phyloP scores from a whole-genome alignment of 345 rosid species.

The Populus tremula region DNA sequence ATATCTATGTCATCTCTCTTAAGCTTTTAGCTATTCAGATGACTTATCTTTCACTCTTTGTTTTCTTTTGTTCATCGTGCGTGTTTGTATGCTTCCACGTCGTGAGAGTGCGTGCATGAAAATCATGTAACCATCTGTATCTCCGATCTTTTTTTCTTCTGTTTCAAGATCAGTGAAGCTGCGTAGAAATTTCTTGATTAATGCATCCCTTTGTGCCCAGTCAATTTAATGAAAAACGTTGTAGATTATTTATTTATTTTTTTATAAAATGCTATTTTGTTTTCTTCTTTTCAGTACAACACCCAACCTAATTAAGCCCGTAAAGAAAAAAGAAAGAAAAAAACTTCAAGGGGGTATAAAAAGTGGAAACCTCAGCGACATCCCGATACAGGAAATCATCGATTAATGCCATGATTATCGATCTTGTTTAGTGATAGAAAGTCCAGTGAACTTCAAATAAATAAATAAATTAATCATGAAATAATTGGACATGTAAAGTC shows the following conservation, averaged over 20 bases:
- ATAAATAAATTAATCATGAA: too few relatives aligned
- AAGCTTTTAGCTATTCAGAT: not conserved
- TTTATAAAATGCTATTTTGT: not conserved
- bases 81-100: conserved; percentile 2
- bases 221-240: not conserved
- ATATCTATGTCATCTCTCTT: not conserved
- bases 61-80: conserved; percentile 1
- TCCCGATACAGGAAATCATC: too few relatives aligned
- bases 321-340: too few relatives aligned
- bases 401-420: not conserved
- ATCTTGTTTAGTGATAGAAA: too few relatives aligned
- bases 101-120: conserved; percentile 1
- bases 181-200: conserved; percentile 31
- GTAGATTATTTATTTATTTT: not conserved
- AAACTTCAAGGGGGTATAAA: too few relatives aligned
- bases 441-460: too few relatives aligned
- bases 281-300: too few relatives aligned
- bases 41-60: conserved; percentile 2
- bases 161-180: conserved; percentile 14
- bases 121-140: not conserved
- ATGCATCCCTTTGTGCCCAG: not conserved
- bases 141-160: not conserved
- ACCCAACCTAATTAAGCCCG: not conserved
- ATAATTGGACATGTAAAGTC: not conserved
- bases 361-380: too few relatives aligned